Evolutionary conservation across 768 basidiomycete genomes (phyloP), one percentile per base, ranked within the genome.

Genomic region (Termitomyces sp.): DNA sequence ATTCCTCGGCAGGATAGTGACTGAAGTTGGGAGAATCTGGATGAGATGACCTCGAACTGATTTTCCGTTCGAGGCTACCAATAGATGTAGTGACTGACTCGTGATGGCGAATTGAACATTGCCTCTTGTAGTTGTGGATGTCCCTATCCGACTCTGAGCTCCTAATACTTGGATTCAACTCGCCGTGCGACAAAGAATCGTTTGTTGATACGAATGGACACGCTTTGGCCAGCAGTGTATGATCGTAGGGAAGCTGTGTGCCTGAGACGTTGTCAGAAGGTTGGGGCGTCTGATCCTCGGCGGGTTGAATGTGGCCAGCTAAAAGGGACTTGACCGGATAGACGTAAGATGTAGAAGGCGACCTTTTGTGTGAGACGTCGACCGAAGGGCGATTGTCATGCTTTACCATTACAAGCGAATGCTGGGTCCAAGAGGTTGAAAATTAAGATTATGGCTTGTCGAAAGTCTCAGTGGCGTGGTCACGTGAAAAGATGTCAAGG

Each of bases 321-420:
- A 79, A 64, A 7, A 79, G 67, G 41, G 76, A 77, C 54, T 68
- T 75, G 26, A 76, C 69, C 0, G 77, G 77, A 60, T 77, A 77
- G 40, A 77, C 66, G 53, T 68, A 76, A 14, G 74, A 70, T 11
- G 52, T 33, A 24, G 60, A 50, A 55, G 58, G 41, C 7, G 32
- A 38, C 43, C 48, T 61, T 3, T n/a, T 22, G 5, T 26, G 24
- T 2, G 38, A 43, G 11, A 35, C 22, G 28, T 49, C 35, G 1
- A 18, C 18, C 10, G 5, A 44, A 24, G 49, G 36, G 28, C 14
- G 26, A 40, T 16, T 6, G n/a, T 22, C 35, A 40, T 16, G 5
- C 16, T 28, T 22, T 18, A 11, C 35, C 54, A 52, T 58, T 38
- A 28, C 35, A 26, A 43, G 4, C 18, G 41, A 28, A 35, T 20